These are phyloP conservation scores for Penicillium paxilli DNA, from an alignment of 495 filamentous ascomycete species.

Conservation along the genomic window DNA sequence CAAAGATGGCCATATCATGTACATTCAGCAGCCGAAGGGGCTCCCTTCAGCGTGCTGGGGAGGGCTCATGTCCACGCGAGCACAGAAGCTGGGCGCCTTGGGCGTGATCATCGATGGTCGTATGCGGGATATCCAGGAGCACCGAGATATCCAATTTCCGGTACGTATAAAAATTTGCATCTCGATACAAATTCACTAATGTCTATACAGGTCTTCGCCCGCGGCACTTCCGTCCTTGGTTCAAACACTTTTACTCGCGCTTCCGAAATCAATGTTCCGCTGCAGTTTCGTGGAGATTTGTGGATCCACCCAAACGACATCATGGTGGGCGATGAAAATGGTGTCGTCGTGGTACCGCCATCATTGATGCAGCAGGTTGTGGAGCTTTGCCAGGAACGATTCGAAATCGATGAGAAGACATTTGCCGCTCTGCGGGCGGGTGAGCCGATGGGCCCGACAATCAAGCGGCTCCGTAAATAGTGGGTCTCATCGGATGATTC, in stretches of 20 bases:
- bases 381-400: conserved; percentile 17
- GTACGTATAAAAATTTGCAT: neutral
- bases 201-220: conserved; percentile 16
- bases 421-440: conserved; percentile 15
- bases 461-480: conserved; percentile 18
- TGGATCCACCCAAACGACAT: conserved; percentile 14
- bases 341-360: conserved; percentile 15
- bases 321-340: conserved; percentile 18
- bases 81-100: conserved; percentile 11
- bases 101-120: conserved; percentile 15
- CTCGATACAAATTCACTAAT: neutral
- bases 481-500: neutral
- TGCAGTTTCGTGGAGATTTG: conserved; percentile 17
- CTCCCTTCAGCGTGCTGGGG: conserved; percentile 18
- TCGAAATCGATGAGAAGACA: conserved; percentile 23
- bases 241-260: conserved; percentile 20
- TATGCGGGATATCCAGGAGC: conserved; percentile 13
- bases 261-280: conserved; percentile 15
- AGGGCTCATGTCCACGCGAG: conserved; percentile 18
- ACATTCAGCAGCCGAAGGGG: conserved; percentile 22
- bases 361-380: conserved; percentile 17
- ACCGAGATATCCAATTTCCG: conserved; percentile 16
- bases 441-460: conserved; percentile 14
- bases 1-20: conserved; percentile 21
- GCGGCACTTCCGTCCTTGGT: conserved; percentile 14